phyloP scores from a whole-genome alignment of 2,329 filamentous ascomycete genomes.

The Apiospora kogelbergensis region DNA sequence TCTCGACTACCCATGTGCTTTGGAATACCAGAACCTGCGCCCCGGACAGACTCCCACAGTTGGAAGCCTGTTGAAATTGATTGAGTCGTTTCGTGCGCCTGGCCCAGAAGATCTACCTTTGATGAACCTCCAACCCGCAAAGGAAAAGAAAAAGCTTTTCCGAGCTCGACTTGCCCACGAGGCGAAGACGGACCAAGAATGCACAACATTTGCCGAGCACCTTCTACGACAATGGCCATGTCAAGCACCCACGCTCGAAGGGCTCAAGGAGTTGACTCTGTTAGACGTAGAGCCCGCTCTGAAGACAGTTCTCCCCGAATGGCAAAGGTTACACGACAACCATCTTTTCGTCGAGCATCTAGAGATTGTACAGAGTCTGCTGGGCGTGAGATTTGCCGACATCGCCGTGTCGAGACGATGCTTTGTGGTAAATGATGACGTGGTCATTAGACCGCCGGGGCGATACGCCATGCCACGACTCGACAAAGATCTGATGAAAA shows the following conservation, averaged over 20 bases:
- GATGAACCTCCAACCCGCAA: constrained; percentile 27
- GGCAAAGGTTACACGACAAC: constrained; percentile 49
- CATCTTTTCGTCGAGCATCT: constrained; percentile 44
- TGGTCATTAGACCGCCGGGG: not conserved
- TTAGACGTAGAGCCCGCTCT: constrained; percentile 41
- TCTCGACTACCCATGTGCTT: constrained; percentile 35
- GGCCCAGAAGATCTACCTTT: constrained; percentile 24
- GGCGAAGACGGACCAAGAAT: constrained; percentile 32
- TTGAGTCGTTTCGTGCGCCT: constrained; percentile 30
- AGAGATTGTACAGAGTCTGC: constrained; percentile 39
- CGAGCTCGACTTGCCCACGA: constrained; percentile 30
- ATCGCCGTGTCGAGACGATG: not conserved
- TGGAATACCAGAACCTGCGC: constrained; percentile 36
- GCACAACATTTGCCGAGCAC: constrained; percentile 37
- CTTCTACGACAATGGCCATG: constrained; percentile 48
- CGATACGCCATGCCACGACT: not conserved
- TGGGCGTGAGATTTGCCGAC: not conserved
- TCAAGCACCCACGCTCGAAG: constrained; percentile 28
- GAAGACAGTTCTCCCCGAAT: constrained; percentile 41
- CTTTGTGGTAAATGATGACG: not conserved
- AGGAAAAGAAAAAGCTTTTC: constrained; percentile 31
- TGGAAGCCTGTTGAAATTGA: constrained; percentile 30
- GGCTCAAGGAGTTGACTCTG: constrained; percentile 27
- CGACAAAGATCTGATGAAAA: not conserved
- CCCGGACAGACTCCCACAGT: constrained; percentile 31